phyloP scores from a whole-genome alignment of 2,329 filamentous ascomycete genomes.

The Exophiala spinifera region DNA sequence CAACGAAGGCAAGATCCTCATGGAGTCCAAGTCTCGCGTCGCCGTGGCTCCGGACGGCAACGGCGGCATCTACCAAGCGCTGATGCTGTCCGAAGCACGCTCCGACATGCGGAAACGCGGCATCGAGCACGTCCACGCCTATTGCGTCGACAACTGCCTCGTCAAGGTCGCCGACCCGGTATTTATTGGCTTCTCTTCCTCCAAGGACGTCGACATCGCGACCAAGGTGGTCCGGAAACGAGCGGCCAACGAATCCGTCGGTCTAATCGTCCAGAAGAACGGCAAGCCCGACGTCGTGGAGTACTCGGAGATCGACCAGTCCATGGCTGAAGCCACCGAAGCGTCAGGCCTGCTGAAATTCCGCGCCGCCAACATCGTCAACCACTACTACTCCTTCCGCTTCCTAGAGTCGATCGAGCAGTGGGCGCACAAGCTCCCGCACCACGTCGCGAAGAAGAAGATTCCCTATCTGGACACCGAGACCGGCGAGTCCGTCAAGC shows the following conservation, averaged over 20 bases:
- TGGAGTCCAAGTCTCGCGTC: slow-evolving; percentile 85
- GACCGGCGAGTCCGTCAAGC: slow-evolving; percentile 78
- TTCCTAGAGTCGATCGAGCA: slow-evolving; percentile 88
- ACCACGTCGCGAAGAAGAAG: slow-evolving; percentile 98
- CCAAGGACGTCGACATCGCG: slow-evolving; percentile 86
- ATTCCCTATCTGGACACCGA: slow-evolving; percentile 79
- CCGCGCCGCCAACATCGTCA: slow-evolving; percentile 98
- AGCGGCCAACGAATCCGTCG: slow-evolving; percentile 91
- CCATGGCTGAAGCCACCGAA: slow-evolving; percentile 86
- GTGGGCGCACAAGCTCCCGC: slow-evolving; percentile 82
- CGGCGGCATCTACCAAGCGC: slow-evolving; percentile 90
- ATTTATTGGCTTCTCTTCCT: slow-evolving; percentile 90
- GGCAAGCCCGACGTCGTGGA: slow-evolving; percentile 96
- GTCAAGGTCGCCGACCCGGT: slow-evolving; percentile 96
- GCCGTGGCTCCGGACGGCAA: slow-evolving; percentile 97
- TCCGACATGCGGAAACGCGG: slow-evolving; percentile 85
- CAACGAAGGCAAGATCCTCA: slow-evolving; percentile 93
- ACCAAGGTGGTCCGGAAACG: slow-evolving; percentile 99
- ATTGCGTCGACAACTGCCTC: slow-evolving; percentile 99
- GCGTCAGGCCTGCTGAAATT: slow-evolving; percentile 83
- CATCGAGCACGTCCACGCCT: slow-evolving; percentile 92
- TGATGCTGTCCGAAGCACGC: slow-evolving; percentile 75
- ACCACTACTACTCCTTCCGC: slow-evolving; percentile 96
- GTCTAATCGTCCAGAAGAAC: slow-evolving; percentile 90
- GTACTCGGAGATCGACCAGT: slow-evolving; percentile 92